Percentiles rank a stretch among this genome's conserved stretches.
These are phyloP conservation scores for Senna siamea DNA, from an alignment of 306 rosid genomes.

Conservation along the genomic window DNA sequence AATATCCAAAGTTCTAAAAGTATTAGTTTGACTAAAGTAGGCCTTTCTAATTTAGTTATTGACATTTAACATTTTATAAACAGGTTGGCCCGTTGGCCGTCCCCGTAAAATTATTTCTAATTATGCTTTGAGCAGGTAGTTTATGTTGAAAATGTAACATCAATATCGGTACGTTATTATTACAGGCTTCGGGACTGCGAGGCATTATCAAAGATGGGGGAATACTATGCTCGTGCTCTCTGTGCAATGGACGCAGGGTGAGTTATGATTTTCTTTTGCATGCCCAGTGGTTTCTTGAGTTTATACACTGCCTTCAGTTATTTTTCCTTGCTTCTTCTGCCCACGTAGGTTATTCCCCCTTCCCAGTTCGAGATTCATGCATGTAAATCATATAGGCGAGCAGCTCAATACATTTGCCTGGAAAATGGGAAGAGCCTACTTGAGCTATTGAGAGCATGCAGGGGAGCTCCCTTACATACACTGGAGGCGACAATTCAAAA, in stretches of 20 bases:
- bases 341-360: conserved; percentile 78
- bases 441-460: conserved; percentile 83
- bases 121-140: background rate
- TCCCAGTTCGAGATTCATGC: conserved; percentile 99
- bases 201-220: conserved; percentile 87
- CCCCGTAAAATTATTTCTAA: conserved; percentile 3
- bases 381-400: conserved; percentile 85
- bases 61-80: conserved; percentile 5
- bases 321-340: conserved; percentile 30
- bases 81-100: background rate
- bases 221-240: conserved; percentile 76
- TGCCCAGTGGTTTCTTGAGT: conserved; percentile 35
- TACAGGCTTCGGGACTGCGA: conserved; percentile 77
- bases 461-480: conserved; percentile 68
- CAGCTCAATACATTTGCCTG: conserved; percentile 91
- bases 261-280: conserved; percentile 49
- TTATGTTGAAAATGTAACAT: background rate
- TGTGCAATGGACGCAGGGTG: conserved; percentile 82
- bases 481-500: conserved; percentile 85
- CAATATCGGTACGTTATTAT: conserved; percentile 34
- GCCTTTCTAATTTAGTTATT: conserved; percentile 8
- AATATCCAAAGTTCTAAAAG: background rate
- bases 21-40: conserved; percentile 9
- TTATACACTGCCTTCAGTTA: conserved; percentile 28
- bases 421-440: conserved; percentile 95